A percentile compares a stretch with the other conserved stretches of the same genome.
These are phyloP conservation scores for Vinca minor DNA, from an alignment of 257 asterid genomes.

Conservation along the genomic window DNA sequence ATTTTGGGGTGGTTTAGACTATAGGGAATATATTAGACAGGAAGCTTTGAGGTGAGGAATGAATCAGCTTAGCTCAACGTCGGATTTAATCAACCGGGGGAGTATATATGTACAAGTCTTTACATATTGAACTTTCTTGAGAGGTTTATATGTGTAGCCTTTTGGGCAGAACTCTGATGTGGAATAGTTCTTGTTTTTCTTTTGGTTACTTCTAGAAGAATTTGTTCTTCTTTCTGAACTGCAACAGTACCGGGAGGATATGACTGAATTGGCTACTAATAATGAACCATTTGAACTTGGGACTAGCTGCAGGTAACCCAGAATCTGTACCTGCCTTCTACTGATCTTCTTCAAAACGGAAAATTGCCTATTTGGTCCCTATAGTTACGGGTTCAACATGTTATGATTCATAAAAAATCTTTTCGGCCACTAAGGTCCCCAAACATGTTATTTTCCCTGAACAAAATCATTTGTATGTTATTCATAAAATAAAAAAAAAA, in stretches of 20 bases:
- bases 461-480: too few relatives aligned
- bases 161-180: background rate
- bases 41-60: constrained; percentile 2
- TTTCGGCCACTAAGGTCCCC: too few relatives aligned
- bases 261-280: background rate
- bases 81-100: constrained; percentile 1
- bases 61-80: background rate
- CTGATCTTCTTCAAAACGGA: too few relatives aligned
- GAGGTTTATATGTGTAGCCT: background rate
- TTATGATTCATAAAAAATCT: too few relatives aligned
- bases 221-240: background rate
- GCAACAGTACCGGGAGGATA: too few relatives aligned
- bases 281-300: background rate
- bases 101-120: background rate
- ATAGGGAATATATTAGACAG: background rate
- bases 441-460: too few relatives aligned
- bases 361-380: too few relatives aligned
- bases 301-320: background rate
- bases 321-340: background rate
- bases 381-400: too few relatives aligned
- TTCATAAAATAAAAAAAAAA: too few relatives aligned
- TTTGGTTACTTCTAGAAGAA: background rate
- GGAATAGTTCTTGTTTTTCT: background rate
- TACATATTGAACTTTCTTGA: background rate
- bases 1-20: background rate